Evolutionary conservation across 345 rosid genomes (phyloP).

Genomic region (Aethionema arabicum): DNA sequence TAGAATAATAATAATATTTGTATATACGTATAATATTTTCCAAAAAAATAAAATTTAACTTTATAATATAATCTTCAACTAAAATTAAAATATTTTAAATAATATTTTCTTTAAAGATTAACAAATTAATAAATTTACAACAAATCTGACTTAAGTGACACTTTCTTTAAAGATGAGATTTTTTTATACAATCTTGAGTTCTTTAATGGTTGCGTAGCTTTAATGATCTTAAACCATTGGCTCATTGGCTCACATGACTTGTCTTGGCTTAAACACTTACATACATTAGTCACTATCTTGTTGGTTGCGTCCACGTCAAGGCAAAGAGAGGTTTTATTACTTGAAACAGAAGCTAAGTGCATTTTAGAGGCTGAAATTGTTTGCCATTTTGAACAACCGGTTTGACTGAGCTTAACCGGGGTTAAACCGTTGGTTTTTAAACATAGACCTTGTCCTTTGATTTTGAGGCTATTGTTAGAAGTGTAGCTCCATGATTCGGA

Average conservation of each 20-base stretch:
- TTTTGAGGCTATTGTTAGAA: slow-evolving; percentile 39
- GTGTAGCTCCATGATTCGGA: slow-evolving; percentile 80
- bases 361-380: slow-evolving; percentile 69
- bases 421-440: slow-evolving; percentile 47
- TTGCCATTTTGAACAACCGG: slow-evolving; percentile 69
- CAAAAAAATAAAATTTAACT: too few species aligned
- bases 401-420: slow-evolving; percentile 44
- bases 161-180: slow-evolving; percentile 5
- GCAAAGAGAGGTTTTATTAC: slow-evolving; percentile 55
- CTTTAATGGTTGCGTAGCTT: slow-evolving; percentile 50
- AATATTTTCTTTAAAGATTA: too few species aligned
- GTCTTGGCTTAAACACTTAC: slow-evolving; percentile 59
- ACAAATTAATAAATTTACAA: slow-evolving; percentile 17
- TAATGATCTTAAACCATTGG: slow-evolving; percentile 77
- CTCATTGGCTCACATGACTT: slow-evolving; percentile 58
- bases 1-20: too few species aligned
- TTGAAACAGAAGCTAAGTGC: slow-evolving; percentile 60
- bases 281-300: slow-evolving; percentile 42
- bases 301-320: slow-evolving; percentile 61
- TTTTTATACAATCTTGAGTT: slow-evolving; percentile 18
- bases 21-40: too few species aligned
- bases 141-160: slow-evolving; percentile 17
- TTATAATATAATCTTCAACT: too few species aligned
- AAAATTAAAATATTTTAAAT: too few species aligned
- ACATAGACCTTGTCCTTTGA: slow-evolving; percentile 64